A percentile compares a stretch with the other conserved stretches of the same genome.
These are phyloP conservation scores for Haplosporangium sp. DNA, from an alignment of 371 early-diverging fungal genomes.

Conservation along the genomic window DNA sequence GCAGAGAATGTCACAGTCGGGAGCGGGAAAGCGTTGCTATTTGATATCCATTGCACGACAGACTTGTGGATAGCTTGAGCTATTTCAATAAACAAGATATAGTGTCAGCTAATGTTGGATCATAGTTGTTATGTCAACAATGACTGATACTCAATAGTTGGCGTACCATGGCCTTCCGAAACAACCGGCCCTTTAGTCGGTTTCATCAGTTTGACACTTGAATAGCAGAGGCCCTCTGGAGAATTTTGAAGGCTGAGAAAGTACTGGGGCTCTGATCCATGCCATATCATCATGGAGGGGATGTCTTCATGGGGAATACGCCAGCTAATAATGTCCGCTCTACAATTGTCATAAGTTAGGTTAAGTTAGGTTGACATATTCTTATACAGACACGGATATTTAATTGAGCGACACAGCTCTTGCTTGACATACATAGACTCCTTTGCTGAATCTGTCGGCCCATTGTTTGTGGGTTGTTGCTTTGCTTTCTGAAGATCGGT, in stretches of 20 bases:
- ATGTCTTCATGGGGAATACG: constrained; percentile 3
- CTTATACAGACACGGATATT: not conserved
- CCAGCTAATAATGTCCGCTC: no score
- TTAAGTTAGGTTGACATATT: no score
- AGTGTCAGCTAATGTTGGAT: not conserved
- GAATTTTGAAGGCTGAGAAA: constrained; percentile 22
- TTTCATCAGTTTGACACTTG: not conserved
- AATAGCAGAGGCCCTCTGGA: constrained; percentile 12
- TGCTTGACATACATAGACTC: constrained; percentile 9
- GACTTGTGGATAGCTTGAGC: constrained; percentile 2
- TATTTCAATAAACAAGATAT: not conserved
- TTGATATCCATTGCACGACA: constrained; percentile 17
- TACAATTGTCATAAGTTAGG: no score
- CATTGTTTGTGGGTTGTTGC: not conserved
- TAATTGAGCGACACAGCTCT: not conserved
- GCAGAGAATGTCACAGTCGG: constrained; percentile 61
- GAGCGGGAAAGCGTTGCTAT: constrained; percentile 1
- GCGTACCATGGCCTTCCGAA: no score
- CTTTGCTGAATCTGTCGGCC: not conserved
- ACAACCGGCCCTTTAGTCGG: not conserved
- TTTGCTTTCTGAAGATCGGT: constrained; percentile 1
- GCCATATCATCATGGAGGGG: constrained; percentile 12
- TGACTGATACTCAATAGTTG: not conserved
- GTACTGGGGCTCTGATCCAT: not conserved
- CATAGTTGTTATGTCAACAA: not conserved